phyloP scores from a whole-genome alignment of 192 early-diverging fungal genomes.

The Pilobolus umbonatus region DNA sequence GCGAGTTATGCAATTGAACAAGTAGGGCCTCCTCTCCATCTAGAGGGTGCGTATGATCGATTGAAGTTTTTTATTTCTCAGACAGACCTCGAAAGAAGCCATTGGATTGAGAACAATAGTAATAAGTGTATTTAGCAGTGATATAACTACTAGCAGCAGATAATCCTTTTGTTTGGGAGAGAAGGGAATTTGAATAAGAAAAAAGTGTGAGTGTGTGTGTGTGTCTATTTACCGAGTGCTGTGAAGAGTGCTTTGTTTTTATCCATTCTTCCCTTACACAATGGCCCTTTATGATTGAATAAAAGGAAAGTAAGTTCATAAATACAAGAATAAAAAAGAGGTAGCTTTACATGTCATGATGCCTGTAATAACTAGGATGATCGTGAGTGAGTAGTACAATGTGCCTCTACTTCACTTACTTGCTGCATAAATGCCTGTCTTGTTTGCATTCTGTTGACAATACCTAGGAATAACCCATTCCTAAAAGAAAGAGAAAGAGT shows the following conservation, averaged over 20 bases:
- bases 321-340: too few relatives aligned
- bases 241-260: conserved; percentile 2
- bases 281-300: neutral
- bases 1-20: conserved; percentile 40
- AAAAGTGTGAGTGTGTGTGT: too few relatives aligned
- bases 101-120: neutral
- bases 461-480: conserved; percentile 5
- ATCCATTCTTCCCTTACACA: conserved; percentile 1
- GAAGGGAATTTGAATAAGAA: too few relatives aligned
- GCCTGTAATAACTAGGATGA: neutral
- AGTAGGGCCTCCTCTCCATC: conserved; percentile 31
- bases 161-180: too few relatives aligned
- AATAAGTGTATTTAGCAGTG: neutral
- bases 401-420: conserved; percentile 3
- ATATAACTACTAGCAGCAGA: neutral
- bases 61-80: conserved; percentile 1
- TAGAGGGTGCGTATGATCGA: neutral
- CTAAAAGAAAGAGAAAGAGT: neutral
- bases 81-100: conserved; percentile 1
- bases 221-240: too few relatives aligned
- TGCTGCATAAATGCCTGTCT: conserved; percentile 6
- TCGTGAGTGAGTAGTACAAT: neutral
- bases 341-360: conserved; percentile 3
- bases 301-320: too few relatives aligned
- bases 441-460: conserved; percentile 8